Percentiles rank a stretch among this genome's conserved stretches.
phyloP scores from a whole-genome alignment of 805 yeast species.

The Schizosaccharomyces pombe region DNA sequence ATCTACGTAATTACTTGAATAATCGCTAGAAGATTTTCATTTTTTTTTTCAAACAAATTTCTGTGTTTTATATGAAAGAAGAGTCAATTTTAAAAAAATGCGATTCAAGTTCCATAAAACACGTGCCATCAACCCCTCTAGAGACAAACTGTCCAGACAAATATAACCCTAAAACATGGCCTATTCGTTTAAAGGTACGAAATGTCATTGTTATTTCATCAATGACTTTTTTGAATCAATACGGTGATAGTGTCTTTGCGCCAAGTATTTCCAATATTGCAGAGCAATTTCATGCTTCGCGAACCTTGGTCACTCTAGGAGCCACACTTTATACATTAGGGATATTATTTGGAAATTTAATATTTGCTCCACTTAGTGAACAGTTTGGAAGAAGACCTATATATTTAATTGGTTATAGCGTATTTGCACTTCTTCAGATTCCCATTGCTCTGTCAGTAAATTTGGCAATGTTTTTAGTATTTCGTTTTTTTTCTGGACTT shows the following conservation, averaged over 20 bases:
- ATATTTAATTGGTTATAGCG: conserved; percentile 28
- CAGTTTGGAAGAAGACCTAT: conserved; percentile 46
- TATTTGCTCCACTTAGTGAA: conserved; percentile 48
- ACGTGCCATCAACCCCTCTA: too few relatives aligned
- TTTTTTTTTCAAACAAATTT: too few relatives aligned
- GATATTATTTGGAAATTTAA: conserved; percentile 39
- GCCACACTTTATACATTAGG: conserved; percentile 26
- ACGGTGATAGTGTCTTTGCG: neutral
- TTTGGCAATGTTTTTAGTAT: conserved; percentile 25
- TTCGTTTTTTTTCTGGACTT: conserved; percentile 52
- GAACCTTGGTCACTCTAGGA: conserved; percentile 25
- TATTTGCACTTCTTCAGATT: conserved; percentile 26
- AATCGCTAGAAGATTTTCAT: too few relatives aligned
- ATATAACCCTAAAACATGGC: neutral
- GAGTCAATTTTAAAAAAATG: too few relatives aligned
- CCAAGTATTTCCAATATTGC: neutral
- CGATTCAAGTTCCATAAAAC: too few relatives aligned
- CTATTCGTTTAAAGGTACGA: neutral
- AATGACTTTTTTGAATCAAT: neutral
- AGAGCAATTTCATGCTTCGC: conserved; percentile 18
- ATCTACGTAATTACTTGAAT: too few relatives aligned
- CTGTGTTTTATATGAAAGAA: too few relatives aligned
- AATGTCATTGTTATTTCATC: neutral
- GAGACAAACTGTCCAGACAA: too few relatives aligned
- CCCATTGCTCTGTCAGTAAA: conserved; percentile 23